Evolutionary conservation across 805 yeast genomes (phyloP), one percentile per base, ranked within the genome.

Genomic region (Sugiyamaella chiloensis): DNA sequence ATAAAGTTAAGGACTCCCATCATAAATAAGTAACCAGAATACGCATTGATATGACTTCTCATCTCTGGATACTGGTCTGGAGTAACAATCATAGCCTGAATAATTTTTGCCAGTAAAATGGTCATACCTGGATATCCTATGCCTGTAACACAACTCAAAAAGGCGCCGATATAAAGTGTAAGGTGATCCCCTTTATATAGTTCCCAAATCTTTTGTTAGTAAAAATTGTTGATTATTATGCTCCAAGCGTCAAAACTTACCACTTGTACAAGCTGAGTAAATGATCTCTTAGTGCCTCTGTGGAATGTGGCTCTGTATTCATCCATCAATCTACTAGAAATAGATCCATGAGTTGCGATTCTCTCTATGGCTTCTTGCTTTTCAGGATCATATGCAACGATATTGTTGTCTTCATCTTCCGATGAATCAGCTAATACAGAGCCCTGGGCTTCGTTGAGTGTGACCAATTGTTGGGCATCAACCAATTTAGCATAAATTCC

Each of bases 121-220:
- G 67, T 63, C 56, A 64, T 54, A 9, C 69, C 60, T 5, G 69
- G 64, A 51, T 65, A 68, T 19, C 69, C 70, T 47, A 64, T 57
- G 8, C 73, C 73, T 20, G 56, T 53, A 9, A 62, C 37, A 12
- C 60, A 32, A 40, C 70, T 56, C 7, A 52, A 48, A 29, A 48
- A 8, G 3, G 54, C 48, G 9, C 68, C 68, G n/a, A 57, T 19
- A 16, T 53, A 14, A 39, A 65, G 48, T 42, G 51, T 45, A 46
- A 47, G 41, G 24, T 51, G 62, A 44, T 66, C 69, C 17, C 52
- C 47, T 17, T 42, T 41, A 52, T 60, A 61, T 30, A 63, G 55
- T 20, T 43, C 34, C 54, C 54, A 54, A 14, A 65, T 52, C 27
- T 29, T 17, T 29, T n/a, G 34, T 29, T 29, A 29, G 34, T n/a